Base-by-base conservation (phyloP, 192 early-diverging fungal species). In the Backusella sp. region DNA sequence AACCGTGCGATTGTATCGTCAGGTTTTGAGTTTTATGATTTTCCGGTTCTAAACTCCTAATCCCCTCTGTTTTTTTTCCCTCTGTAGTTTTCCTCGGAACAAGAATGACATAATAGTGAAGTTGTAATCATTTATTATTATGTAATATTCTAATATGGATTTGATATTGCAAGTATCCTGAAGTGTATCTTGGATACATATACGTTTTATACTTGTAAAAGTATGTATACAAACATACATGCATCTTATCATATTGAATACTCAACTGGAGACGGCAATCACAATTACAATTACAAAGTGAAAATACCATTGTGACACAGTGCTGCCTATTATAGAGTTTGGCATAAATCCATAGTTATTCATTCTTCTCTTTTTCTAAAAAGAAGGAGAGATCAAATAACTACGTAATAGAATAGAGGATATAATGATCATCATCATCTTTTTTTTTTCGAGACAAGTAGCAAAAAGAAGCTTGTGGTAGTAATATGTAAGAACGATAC, bases 1-100 rank as follows among this genome's bases (percentile, higher is more conserved):
- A n/a, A 56, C 53, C 53, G 53, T 56, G 53, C 53, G 21, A 56
- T 56, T 56, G 2, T 56, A 56, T 56, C 53, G n/a, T 56, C 53
- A 56, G 8, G 19, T 56, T 56, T 56, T 56, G 53, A 56, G 53
- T 56, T 56, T 56, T 56, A 56, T 21, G 53, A 56, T 56, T 56
- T 56, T 56, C 53, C 53, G 21, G n/a, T 56, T 56, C 53, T 56
- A 56, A 56, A 56, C 53, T 56, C 53, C 53, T 44, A 44, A 44
- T 8, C 2, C 37, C n/a, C 7, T 21, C 52, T 19, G 5, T 19
- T 7, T n/a, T 26, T 56, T 56, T 28, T 28, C 26, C 56, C 56
- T 28, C 53, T 12, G 26, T 12, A 11, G 26, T 3, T 4, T 62
- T 28, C 56, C 53, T 62, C 21, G 23, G 21, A 62, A 62, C 9